A percentile compares a stretch with the other conserved stretches of the same genome.
phyloP scores from a whole-genome alignment of 805 yeast species.

The Pichia pseudocactophila region DNA sequence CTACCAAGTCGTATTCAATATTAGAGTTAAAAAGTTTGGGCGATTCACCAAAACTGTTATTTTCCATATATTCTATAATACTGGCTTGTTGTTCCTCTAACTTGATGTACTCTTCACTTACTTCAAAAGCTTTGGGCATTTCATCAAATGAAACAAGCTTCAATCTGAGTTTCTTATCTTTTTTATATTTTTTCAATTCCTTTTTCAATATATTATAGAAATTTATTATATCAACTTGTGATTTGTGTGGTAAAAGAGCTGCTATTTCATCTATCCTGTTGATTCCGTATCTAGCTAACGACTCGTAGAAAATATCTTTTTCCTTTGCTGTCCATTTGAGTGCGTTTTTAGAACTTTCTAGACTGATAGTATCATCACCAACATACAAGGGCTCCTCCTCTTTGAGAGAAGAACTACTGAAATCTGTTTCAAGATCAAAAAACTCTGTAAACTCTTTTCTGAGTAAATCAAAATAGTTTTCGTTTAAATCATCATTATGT shows the following conservation, averaged over 20 bases:
- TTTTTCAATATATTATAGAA: constrained; percentile 34
- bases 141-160: constrained; percentile 32
- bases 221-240: constrained; percentile 34
- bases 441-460: constrained; percentile 5
- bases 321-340: constrained; percentile 39
- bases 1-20: not conserved
- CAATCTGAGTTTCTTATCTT: constrained; percentile 11
- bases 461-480: constrained; percentile 3
- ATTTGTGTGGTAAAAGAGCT: constrained; percentile 32
- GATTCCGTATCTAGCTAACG: constrained; percentile 42
- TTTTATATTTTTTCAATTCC: constrained; percentile 24
- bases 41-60: not conserved
- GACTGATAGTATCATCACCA: constrained; percentile 12
- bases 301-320: constrained; percentile 42
- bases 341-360: constrained; percentile 21
- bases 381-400: constrained; percentile 1
- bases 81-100: constrained; percentile 33
- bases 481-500: not conserved
- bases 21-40: not conserved
- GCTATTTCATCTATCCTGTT: constrained; percentile 35
- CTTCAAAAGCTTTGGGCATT: constrained; percentile 45
- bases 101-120: constrained; percentile 34
- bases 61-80: constrained; percentile 4
- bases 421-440: constrained; percentile 2
- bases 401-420: constrained; percentile 1